Conservation (phyloP, 768 basidiomycete species). For the Xerocomellus amylosporus region DNA sequence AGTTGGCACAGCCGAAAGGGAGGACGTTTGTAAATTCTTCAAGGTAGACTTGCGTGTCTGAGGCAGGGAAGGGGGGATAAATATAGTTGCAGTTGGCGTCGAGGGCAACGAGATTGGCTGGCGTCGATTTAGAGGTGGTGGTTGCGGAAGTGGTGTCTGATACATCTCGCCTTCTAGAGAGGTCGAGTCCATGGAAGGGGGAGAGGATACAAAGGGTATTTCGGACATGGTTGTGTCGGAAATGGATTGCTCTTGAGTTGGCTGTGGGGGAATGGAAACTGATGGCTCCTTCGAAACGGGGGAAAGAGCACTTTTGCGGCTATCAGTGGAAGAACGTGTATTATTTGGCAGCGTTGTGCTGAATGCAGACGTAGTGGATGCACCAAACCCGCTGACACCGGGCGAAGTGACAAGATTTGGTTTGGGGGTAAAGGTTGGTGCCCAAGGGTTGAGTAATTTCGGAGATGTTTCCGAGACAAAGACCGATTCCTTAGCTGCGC, state of each 20-base stretch:
- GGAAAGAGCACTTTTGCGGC: background rate
- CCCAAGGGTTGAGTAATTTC: constrained; percentile 21
- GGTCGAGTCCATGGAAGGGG: constrained; percentile 11
- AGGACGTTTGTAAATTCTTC: constrained; percentile 26
- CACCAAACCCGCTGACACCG: background rate
- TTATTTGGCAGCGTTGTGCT: background rate
- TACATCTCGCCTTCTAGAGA: constrained; percentile 1
- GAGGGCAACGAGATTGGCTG: constrained; percentile 35
- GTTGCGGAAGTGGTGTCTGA: constrained; percentile 19
- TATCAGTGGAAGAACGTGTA: background rate
- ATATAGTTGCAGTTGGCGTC: constrained; percentile 27
- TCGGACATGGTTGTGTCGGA: background rate
- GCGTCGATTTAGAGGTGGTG: constrained; percentile 29
- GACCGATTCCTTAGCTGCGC: background rate
- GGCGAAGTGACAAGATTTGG: background rate
- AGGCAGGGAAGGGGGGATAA: constrained; percentile 15
- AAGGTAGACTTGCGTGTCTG: constrained; percentile 20
- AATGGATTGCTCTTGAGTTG: background rate
- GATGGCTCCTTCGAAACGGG: background rate
- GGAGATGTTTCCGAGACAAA: constrained; percentile 5
- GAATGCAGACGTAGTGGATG: background rate
- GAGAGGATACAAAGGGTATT: constrained; percentile 14
- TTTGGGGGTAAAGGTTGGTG: constrained; percentile 15
- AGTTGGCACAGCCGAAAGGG: constrained; percentile 22
- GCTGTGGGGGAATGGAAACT: background rate